phyloP scores from a whole-genome alignment of 768 basidiomycete genomes.

The Brasilioporus rufonigricans region DNA sequence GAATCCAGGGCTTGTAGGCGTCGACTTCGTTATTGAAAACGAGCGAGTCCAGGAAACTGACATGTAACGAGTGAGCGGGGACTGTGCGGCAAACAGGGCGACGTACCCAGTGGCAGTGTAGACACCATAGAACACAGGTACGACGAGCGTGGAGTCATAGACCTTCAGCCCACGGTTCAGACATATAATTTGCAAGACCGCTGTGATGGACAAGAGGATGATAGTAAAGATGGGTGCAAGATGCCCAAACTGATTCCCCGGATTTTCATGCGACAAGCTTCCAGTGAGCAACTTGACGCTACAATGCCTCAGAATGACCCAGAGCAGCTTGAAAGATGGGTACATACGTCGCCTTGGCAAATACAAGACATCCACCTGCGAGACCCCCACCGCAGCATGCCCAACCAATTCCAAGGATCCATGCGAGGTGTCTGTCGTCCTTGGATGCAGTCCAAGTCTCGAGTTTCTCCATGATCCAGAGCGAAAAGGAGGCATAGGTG shows the following conservation, averaged over 20 bases:
- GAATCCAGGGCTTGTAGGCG: slow-evolving; percentile 84
- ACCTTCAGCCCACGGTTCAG: slow-evolving; percentile 87
- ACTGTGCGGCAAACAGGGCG: background rate
- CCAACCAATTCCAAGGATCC: slow-evolving; percentile 94
- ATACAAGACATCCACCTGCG: slow-evolving; percentile 86
- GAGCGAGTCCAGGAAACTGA: slow-evolving; percentile 61
- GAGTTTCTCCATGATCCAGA: slow-evolving; percentile 56
- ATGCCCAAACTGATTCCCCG: slow-evolving; percentile 86
- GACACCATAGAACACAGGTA: slow-evolving; percentile 92
- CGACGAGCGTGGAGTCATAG: slow-evolving; percentile 88
- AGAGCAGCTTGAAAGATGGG: background rate
- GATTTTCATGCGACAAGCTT: slow-evolving; percentile 73
- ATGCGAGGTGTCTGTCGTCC: slow-evolving; percentile 82
- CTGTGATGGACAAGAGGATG: slow-evolving; percentile 59
- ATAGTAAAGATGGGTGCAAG: slow-evolving; percentile 77
- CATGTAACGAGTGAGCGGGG: slow-evolving; percentile 4
- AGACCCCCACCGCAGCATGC: slow-evolving; percentile 89
- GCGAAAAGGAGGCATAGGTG: slow-evolving; percentile 47
- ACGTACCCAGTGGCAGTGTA: slow-evolving; percentile 80
- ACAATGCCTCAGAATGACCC: slow-evolving; percentile 8
- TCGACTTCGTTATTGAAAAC: slow-evolving; percentile 84
- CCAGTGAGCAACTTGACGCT: slow-evolving; percentile 83
- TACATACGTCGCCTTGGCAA: slow-evolving; percentile 51
- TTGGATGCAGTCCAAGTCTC: slow-evolving; percentile 76
- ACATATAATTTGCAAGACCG: slow-evolving; percentile 88